Evolutionary conservation across 1,139 yeast genomes (phyloP).

Genomic region (Lodderomyces parapsilosis): DNA sequence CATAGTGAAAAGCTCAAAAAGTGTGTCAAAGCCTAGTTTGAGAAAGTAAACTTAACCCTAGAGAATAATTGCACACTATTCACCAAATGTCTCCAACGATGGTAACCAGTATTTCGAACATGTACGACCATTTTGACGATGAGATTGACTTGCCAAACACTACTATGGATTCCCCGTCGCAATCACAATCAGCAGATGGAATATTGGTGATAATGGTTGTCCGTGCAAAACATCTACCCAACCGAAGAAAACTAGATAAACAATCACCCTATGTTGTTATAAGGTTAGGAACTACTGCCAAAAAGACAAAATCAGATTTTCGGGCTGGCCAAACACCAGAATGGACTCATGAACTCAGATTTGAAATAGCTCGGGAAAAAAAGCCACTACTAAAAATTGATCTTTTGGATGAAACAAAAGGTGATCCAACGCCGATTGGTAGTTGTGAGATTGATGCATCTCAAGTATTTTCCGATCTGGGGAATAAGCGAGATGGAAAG

Average conservation of each 20-base stretch:
- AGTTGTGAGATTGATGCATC: conserved; percentile 76
- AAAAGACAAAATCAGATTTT: conserved; percentile 67
- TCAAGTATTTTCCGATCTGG: conserved; percentile 52
- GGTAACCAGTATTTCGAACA: not conserved
- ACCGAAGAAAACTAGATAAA: conserved; percentile 77
- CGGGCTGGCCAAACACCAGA: conserved; percentile 91
- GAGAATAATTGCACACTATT: not conserved
- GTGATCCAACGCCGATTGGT: conserved; percentile 85
- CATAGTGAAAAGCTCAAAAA: not conserved
- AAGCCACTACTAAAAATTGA: conserved; percentile 66
- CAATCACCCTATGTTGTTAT: conserved; percentile 86
- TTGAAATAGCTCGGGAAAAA: conserved; percentile 60
- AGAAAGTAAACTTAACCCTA: not conserved
- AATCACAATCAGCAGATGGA: conserved; percentile 44
- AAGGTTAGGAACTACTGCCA: conserved; percentile 77
- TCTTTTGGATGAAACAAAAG: conserved; percentile 82
- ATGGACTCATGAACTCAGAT: conserved; percentile 79
- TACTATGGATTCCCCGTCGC: not conserved
- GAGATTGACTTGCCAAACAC: conserved; percentile 1
- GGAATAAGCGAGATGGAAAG: conserved; percentile 64
- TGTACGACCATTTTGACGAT: not conserved
- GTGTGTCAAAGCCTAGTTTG: not conserved
- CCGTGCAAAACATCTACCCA: conserved; percentile 74
- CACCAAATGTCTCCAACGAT: not conserved
- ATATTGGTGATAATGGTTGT: conserved; percentile 46